Evolutionary conservation across 2,329 filamentous ascomycete species (phyloP), one percentile per base, ranked within the genome.

Genomic region (Colletotrichum tropicicola): DNA sequence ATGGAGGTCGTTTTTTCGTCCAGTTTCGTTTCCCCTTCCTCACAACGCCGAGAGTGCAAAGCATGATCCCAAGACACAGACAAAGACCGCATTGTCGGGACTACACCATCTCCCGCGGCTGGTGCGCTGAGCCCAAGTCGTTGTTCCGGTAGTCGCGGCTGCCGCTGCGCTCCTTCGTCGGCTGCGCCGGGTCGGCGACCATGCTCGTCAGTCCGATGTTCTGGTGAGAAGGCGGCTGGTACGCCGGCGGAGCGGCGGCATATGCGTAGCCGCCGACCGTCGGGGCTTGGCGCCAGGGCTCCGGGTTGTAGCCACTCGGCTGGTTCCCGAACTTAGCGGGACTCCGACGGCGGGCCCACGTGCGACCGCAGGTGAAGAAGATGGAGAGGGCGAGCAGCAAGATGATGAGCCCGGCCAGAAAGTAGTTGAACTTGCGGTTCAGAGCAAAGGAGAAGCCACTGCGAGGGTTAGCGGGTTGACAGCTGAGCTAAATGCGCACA

Each of bases 361-460:
- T 70, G 32, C 69, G 70, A 32, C 73, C 72, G 45, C 76, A 71
- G 54, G 74, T 76, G 45, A 78, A 72, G 54, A 79, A 68, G 21
- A 84, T 68, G 25, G 77, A 69, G 23, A 79, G 70, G 4, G 75
- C 53, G 49, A 82, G 72, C 30, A 77, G 73, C 5, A 85, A 73
- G 65, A 81, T 72, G 37, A 83, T 73, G 30, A 86, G 71, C 23
- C 78, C 82, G 8, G 81, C 78, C n/a, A 87, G 79, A 32, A 83
- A 77, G 69, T 79, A 82, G 67, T 82, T 78, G 62, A 80, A 82
- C 47, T 73, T 74, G n/a, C 78, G 70, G 56, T 84, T 83, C 13
- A 83, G 75, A 3, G 87, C 86, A 55, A 89, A 83, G 0, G 80
- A 79, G 71, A 89, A 89, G 23, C 88, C 88, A 5, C 85, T 87